These are phyloP conservation scores for Cordyceps farinosa DNA, from an alignment of 2,329 filamentous ascomycete species.

Conservation along the genomic window DNA sequence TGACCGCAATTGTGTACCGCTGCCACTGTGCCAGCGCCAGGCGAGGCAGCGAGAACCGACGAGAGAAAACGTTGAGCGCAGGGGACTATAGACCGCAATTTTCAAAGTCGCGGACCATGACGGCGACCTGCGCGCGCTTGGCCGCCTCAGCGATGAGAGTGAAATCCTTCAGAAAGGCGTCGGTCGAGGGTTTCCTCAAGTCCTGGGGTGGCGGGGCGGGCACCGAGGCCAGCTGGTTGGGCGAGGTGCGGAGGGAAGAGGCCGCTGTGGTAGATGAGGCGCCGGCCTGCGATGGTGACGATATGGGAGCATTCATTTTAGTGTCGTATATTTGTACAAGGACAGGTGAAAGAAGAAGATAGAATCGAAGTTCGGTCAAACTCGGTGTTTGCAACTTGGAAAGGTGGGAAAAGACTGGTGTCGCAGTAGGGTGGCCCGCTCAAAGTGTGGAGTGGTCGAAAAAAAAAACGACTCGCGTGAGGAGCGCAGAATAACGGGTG, in stretches of 20 bases:
- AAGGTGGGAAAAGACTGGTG: neutral
- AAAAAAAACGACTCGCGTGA: constrained; percentile 6
- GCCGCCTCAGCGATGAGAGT: constrained; percentile 88
- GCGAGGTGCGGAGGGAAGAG: constrained; percentile 26
- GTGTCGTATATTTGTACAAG: too few species aligned
- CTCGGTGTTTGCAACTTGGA: neutral
- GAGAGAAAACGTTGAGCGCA: neutral
- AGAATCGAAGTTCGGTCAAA: neutral
- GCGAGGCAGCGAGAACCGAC: neutral
- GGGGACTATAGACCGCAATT: constrained; percentile 54
- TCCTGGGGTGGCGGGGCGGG: constrained; percentile 28
- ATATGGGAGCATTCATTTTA: constrained; percentile 35
- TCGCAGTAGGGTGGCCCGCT: neutral
- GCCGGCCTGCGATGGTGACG: constrained; percentile 26
- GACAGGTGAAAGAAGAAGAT: neutral
- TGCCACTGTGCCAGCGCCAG: neutral
- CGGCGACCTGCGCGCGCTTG: constrained; percentile 86
- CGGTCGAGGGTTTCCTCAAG: constrained; percentile 41
- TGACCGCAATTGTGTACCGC: neutral
- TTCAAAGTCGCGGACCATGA: constrained; percentile 83
- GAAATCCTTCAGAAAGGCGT: constrained; percentile 71
- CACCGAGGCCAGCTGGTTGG: constrained; percentile 24
- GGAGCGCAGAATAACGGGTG: neutral
- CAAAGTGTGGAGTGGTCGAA: neutral
- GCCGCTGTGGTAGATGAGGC: constrained; percentile 29